Base-by-base conservation (phyloP, 2,329 filamentous ascomycete genomes). In the Metarhizium humberi region DNA sequence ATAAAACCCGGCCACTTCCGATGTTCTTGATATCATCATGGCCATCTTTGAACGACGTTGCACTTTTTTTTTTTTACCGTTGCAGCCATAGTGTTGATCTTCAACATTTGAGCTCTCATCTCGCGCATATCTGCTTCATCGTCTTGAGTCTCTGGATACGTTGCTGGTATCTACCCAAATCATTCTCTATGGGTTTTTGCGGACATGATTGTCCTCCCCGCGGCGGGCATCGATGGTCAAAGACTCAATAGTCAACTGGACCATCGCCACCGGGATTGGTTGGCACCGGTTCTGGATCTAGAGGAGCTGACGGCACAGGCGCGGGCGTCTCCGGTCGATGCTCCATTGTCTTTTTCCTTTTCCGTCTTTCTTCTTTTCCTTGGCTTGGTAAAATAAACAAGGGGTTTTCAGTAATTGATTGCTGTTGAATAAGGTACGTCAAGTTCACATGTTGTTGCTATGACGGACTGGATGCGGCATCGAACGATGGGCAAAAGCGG, bases 321-420 rank as follows among this genome's bases (percentile, higher is more conserved):
- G 67, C 65, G 51, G 67, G 67, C 32, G 67, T 69, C 57, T 67
- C 66, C 32, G 66, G 66, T 42, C 66, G 45, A 45, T 63, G 67
- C 13, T 53, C n/a, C 43, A 48, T 53, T 53, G 25, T 25, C 25
- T 25, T 4, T 25, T 25, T 25, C 25, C 3, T 25, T 25, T 4
- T 25, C 10, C 32, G 18, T 46, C 14, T 18, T 16, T 16, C 14
- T 42, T 14, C 40, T 16, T 18, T 42, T 16, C 6, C 14, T 18
- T n/a, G 40, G 40, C 14, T 14, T 42, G 25, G 25, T 25, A 25
- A 25, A 4, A 25, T 1, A 4, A 25, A 25, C 25, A 25, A 25
- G 25, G 25, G 6, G 40, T 6, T 42, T 14, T 16, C 40, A 18
- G 6, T 42, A 6, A 16, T 42, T 42, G 40, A 16, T 42, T 16